Base-by-base conservation (phyloP, 345 rosid genomes). In the Bretschneidera sinensis region DNA sequence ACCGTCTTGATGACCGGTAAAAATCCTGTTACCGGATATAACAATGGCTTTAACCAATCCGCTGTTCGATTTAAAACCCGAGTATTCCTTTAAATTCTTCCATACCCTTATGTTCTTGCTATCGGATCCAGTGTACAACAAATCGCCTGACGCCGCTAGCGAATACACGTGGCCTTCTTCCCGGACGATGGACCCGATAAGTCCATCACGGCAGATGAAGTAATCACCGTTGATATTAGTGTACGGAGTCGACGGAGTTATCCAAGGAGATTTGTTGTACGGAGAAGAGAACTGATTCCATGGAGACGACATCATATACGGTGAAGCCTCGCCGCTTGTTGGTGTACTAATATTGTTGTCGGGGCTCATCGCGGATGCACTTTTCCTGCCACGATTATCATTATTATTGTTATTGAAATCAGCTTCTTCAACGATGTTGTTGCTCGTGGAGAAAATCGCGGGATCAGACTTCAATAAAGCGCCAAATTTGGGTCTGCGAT, bases 131-230 rank as follows among this genome's bases (percentile, higher is more conserved):
- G 94, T 86, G 65, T 78, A 86, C 3, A 86, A 55, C 60, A 86
- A 74, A 51, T 82, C 78, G 5, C 87, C 83, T 0, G 59, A 70
- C 6, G 94, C 75, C 9, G 94, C 86, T n/a, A 86, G 53, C 0
- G 94, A 86, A 57, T 86, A 86, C 4, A 86, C 69, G 43, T 86
- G 87, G 1, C 94, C 94, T 67, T 80, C 89, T 71, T 81, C 79
- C 0, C 94, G 75, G 6, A 80, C 74, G 21, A 87, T 74, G 43
- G 90, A 84, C 14, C 86, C 83, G 48, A 87, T 60, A 10, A 82
- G 70, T 16, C 84, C 85, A 21, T 69, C 64, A 19, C 62, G 73
- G 8, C 51, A 17, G 24, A 61, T 23, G 0, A 58, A 51, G 20
- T 68, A 76, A 13, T 63, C 51, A 24, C 65, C 52, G 3, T 60